Evolutionary conservation across 2,329 filamentous ascomycete genomes (phyloP), one percentile per base, ranked within the genome.

Genomic region (Xylariaceae sp.): DNA sequence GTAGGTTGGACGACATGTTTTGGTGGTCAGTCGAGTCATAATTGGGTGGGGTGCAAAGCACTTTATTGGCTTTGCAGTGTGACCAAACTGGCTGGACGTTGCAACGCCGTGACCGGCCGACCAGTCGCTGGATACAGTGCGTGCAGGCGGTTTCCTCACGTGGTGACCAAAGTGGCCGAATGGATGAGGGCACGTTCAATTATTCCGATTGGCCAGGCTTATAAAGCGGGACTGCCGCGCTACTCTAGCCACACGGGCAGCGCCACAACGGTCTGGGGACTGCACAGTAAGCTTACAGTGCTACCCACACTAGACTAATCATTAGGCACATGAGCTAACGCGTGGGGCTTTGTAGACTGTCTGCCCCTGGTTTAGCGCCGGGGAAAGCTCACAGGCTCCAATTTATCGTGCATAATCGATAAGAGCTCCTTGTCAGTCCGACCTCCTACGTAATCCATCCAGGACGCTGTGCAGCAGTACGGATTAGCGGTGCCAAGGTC

Each of bases 331-430:
- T 13, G 23, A 30, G 23, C 37, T 42, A 42, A 42, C 37, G 9
- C 9, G 37, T 42, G 37, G 37, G 37, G 13, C 37, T 42, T 13
- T 42, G 37, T 42, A 3, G 37, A 42, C 37, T 42, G 37, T 42
- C 44, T 47, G 15, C 15, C 47, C 47, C 15, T 49, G 48, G 53
- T 35, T 56, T 55, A 23, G 56, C 48, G 49, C 51, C 39, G 44
- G 51, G 51, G 57, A 51, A 37, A 51, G 49, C 34, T 51, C 13
- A 18, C 49, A 13, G 15, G 51, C 39, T 48, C 34, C 35, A 47
- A 50, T 50, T 15, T 44, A 61, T 61, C 58, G 17, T 65, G 64
- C 58, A 64, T 62, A 67, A 70, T 70, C 68, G 68, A 70, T 70
- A 70, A 70, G 61, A 69, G 67, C 67, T 69, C 50, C 35, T 51